Conservation (phyloP, 208 protist genomes). For the Tritrichomonas foetus region DNA sequence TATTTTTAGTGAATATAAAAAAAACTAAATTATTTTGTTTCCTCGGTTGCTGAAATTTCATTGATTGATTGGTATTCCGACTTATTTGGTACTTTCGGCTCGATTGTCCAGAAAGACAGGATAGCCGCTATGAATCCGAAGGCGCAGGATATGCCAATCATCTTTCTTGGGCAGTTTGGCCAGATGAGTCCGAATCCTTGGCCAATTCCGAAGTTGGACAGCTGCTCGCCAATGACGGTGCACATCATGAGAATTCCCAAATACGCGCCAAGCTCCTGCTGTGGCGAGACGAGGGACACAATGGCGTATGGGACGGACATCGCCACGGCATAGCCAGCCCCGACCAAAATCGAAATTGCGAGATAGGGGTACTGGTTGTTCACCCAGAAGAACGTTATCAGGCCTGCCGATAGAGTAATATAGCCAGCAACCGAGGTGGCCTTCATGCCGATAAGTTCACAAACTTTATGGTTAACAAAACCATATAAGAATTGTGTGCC, state of each 20-base stretch:
- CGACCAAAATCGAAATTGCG: background rate
- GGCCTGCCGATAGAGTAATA: background rate
- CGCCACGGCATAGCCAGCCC: background rate
- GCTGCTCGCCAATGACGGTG: background rate
- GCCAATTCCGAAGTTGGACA: background rate
- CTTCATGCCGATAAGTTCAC: background rate
- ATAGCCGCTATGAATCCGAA: no score
- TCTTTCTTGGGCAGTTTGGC: no score
- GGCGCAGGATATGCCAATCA: no score
- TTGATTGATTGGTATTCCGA: no score
- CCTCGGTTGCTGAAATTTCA: no score
- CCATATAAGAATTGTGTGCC: no score
- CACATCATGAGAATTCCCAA: background rate
- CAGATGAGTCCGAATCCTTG: background rate
- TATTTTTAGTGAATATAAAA: no score
- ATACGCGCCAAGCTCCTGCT: background rate
- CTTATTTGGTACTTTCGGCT: no score
- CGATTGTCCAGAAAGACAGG: no score
- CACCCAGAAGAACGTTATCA: background rate
- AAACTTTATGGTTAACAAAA: no score
- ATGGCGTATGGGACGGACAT: constrained; percentile 25
- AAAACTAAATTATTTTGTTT: no score
- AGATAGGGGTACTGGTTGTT: background rate
- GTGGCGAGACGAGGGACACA: background rate
- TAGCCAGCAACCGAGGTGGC: background rate